Percentiles rank a stretch among this genome's conserved stretches.
Evolutionary conservation across 768 basidiomycete genomes (phyloP).

Genomic region (Lactifluus rugatus): DNA sequence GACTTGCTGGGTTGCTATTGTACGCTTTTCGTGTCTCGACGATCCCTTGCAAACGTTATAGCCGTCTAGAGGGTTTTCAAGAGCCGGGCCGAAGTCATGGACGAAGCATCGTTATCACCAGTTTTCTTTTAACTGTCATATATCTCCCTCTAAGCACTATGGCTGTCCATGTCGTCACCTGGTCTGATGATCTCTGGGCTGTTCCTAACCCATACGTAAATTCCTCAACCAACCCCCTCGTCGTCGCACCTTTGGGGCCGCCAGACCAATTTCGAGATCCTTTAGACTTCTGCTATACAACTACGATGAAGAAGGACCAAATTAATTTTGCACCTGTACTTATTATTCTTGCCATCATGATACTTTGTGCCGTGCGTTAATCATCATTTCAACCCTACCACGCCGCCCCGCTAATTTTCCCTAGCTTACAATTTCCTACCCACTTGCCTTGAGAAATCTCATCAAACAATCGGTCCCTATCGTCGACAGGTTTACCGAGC

Average conservation of each 20-base stretch:
- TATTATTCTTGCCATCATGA: constrained; percentile 45
- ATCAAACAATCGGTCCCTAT: constrained; percentile 50
- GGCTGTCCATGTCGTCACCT: constrained; percentile 65
- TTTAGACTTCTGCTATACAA: constrained; percentile 70
- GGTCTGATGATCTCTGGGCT: constrained; percentile 70
- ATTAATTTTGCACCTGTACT: constrained; percentile 60
- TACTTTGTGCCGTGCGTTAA: constrained; percentile 41
- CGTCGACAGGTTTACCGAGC: constrained; percentile 58
- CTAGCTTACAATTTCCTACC: constrained; percentile 64
- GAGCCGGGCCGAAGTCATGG: constrained; percentile 32
- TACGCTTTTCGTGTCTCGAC: constrained; percentile 49
- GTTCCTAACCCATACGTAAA: constrained; percentile 61
- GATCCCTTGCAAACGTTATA: constrained; percentile 38
- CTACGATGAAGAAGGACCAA: constrained; percentile 61
- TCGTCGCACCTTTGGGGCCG: constrained; percentile 44
- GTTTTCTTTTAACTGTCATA: constrained; percentile 55
- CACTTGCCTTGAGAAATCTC: constrained; percentile 47
- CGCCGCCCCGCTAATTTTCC: neutral
- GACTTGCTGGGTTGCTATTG: constrained; percentile 42
- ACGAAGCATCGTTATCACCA: constrained; percentile 49
- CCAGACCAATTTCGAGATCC: constrained; percentile 47
- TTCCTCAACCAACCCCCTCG: constrained; percentile 41
- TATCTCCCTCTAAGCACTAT: constrained; percentile 74
- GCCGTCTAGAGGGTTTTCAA: constrained; percentile 47
- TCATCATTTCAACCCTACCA: neutral